A percentile compares a stretch with the other conserved stretches of the same genome.
Evolutionary conservation across 306 rosid genomes (phyloP).

Genomic region (Quercus ilex): DNA sequence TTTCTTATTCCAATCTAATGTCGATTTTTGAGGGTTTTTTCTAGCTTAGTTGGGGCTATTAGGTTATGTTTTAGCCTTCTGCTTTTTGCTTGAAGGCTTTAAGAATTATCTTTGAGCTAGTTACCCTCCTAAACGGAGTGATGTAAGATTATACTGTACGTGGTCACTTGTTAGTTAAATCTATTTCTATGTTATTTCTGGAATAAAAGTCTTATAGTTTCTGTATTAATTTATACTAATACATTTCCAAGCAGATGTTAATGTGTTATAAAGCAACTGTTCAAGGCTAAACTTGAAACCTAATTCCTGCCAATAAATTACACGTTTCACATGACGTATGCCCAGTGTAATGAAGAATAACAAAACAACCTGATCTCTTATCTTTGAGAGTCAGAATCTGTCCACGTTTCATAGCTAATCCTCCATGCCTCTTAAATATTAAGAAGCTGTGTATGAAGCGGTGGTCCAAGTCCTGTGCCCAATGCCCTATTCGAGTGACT

Average conservation of each 20-base stretch:
- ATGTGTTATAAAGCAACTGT: too few relatives aligned
- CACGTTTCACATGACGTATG: not conserved
- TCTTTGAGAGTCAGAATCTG: not conserved
- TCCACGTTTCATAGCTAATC: not conserved
- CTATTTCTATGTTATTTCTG: not conserved
- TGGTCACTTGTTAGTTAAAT: not conserved
- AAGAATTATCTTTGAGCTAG: not conserved
- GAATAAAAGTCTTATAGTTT: not conserved
- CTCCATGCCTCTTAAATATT: not conserved
- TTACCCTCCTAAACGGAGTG: not conserved
- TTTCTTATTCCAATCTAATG: not conserved
- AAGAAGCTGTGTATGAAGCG: not conserved
- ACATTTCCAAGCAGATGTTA: too few relatives aligned
- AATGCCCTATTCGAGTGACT: not conserved
- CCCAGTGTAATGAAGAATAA: not conserved
- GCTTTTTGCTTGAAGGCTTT: conserved; percentile 23
- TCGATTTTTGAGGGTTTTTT: not conserved
- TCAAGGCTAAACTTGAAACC: too few relatives aligned
- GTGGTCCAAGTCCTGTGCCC: conserved; percentile 5
- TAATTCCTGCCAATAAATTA: too few relatives aligned
- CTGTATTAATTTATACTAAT: too few relatives aligned
- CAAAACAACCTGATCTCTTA: not conserved
- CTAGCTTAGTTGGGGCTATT: not conserved
- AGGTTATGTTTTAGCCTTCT: conserved; percentile 9
- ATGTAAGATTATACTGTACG: not conserved